These are phyloP conservation scores for Pinus albicaulis DNA, from an alignment of 75 land plant genomes.

Conservation along the genomic window DNA sequence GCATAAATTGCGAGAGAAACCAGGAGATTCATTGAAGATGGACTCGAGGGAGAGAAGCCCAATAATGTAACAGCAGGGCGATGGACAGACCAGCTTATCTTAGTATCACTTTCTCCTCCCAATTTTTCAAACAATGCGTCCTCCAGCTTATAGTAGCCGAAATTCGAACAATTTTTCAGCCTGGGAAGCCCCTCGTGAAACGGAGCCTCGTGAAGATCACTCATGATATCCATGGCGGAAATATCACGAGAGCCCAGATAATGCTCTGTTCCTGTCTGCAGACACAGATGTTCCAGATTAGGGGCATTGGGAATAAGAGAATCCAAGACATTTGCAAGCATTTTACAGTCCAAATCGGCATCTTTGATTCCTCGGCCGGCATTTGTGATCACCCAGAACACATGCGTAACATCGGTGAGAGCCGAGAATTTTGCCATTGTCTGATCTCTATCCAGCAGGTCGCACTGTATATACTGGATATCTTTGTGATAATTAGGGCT, in stretches of 20 bases:
- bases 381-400: slow-evolving; percentile 65
- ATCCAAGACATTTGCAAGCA: slow-evolving; percentile 58
- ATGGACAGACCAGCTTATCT: slow-evolving; percentile 58
- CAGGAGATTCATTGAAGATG: slow-evolving; percentile 38
- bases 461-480: slow-evolving; percentile 50
- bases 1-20: slow-evolving; percentile 62
- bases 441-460: slow-evolving; percentile 37
- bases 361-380: slow-evolving; percentile 16
- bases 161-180: slow-evolving; percentile 36
- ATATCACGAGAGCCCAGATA: slow-evolving; percentile 60
- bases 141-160: slow-evolving; percentile 55
- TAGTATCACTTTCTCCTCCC: slow-evolving; percentile 9
- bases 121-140: slow-evolving; percentile 44
- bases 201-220: slow-evolving; percentile 41
- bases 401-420: slow-evolving; percentile 68
- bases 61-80: slow-evolving; percentile 45
- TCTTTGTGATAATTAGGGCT: slow-evolving; percentile 12
- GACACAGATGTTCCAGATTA: slow-evolving; percentile 52
- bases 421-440: slow-evolving; percentile 41
- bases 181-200: slow-evolving; percentile 68
- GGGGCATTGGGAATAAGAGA: slow-evolving; percentile 53
- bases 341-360: slow-evolving; percentile 29
- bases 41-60: slow-evolving; percentile 63
- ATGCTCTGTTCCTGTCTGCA: slow-evolving; percentile 77
- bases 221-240: slow-evolving; percentile 9